These are phyloP conservation scores for Aspergillus sp. DNA, from an alignment of 2,329 filamentous ascomycete species.

Conservation along the genomic window DNA sequence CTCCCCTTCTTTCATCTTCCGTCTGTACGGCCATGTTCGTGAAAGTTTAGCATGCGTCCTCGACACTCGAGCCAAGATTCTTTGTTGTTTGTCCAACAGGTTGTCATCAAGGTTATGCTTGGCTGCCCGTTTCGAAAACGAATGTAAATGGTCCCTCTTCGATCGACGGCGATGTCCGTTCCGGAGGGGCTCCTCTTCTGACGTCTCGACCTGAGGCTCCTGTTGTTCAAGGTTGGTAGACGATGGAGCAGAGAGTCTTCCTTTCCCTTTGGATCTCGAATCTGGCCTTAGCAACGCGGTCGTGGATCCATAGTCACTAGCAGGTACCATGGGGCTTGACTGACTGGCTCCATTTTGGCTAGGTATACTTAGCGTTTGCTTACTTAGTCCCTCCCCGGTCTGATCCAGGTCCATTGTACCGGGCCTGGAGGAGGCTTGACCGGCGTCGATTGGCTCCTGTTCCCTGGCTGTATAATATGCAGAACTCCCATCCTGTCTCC, in stretches of 20 bases:
- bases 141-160: conserved; percentile 23
- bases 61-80: conserved; percentile 41
- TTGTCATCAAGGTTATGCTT: conserved; percentile 50
- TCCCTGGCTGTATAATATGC: conserved; percentile 39
- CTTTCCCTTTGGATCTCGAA: conserved; percentile 23
- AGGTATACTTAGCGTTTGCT: conserved; percentile 20
- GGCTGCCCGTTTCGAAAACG: conserved; percentile 39
- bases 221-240: conserved; percentile 33
- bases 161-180: conserved; percentile 14
- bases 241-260: conserved; percentile 18
- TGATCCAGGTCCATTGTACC: conserved; percentile 6
- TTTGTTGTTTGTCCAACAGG: conserved; percentile 42
- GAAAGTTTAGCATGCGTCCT: conserved; percentile 40
- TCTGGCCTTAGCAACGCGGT: conserved; percentile 34
- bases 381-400: conserved; percentile 9
- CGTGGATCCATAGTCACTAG: conserved; percentile 38
- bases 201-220: conserved; percentile 35
- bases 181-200: conserved; percentile 16
- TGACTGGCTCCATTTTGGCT: conserved; percentile 24
- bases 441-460: conserved; percentile 20
- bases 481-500: conserved; percentile 25
- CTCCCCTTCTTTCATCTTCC: conserved; percentile 56
- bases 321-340: conserved; percentile 23
- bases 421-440: conserved; percentile 19
- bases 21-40: conserved; percentile 36